Evolutionary conservation across 2,329 filamentous ascomycete genomes (phyloP), one percentile per base, ranked within the genome.

Genomic region (Cordyceps javanica): DNA sequence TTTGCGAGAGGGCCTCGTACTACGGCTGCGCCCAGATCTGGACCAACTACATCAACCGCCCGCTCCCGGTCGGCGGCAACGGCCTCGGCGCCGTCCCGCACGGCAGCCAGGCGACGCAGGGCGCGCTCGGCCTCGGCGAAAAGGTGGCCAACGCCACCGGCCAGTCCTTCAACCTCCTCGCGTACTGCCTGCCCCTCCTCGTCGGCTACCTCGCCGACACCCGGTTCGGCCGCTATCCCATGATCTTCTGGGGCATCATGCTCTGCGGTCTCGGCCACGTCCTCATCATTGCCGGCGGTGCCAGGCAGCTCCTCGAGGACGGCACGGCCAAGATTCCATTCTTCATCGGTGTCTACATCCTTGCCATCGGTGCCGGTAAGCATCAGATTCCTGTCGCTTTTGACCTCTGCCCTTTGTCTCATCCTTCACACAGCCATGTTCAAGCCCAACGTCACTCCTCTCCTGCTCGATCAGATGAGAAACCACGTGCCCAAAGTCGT

Each of bases 391-490:
- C 5, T 19, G 16, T 11, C 5, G 19, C 19, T 28, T 16, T 14
- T 7, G n/a, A 13, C 5, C 36, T 7, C n/a, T 41, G 6, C n/a
- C 1, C 13, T 11, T 23, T 14, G 14, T 25, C 53, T 55, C 38
- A 52, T 28, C 2, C n/a, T n/a, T 19, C n/a, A 10, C n/a, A 10
- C 26, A 8, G 87, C 73, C 60, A 76, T 77, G 71, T 90, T 91
- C 77, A 91, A 91, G 74, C 74, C 85, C 39, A 90, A 90, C 62
- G 85, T 91, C 38, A 83, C 85, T 0, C 85, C 86, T 0, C 72
- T 88, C 19, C 78, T 89, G 28, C 82, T 87, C 11, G 86, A 89
- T 62, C 86, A 89, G 65, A 80, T 86, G 65, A 77, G 73, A 3
- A 77, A 79, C 23, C 82, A 81, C 5, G 80, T 79, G 30, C 64